A percentile compares a stretch with the other conserved stretches of the same genome.
These are phyloP conservation scores for Colletotrichum musae DNA, from an alignment of 2,329 filamentous ascomycete species.

Conservation along the genomic window DNA sequence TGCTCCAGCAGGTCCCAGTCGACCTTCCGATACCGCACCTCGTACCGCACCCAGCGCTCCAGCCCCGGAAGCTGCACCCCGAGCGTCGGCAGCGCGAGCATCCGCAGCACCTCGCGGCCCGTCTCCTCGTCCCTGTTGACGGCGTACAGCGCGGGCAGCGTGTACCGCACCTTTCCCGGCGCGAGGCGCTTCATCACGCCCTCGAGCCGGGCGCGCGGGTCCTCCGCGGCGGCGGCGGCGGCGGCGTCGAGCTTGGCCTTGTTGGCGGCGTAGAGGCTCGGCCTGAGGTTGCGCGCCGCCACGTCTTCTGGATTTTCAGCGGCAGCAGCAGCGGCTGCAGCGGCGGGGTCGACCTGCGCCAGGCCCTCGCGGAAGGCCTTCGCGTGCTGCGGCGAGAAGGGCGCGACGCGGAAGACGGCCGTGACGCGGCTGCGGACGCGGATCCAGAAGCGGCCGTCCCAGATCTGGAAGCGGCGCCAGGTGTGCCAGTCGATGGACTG, in stretches of 20 bases:
- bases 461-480: slow-evolving; percentile 58
- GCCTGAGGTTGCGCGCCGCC: neutral
- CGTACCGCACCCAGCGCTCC: slow-evolving; percentile 64
- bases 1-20: slow-evolving; percentile 56
- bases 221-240: slow-evolving; percentile 16
- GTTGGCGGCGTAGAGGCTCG: neutral
- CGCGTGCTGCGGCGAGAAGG: slow-evolving; percentile 60
- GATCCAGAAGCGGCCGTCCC: slow-evolving; percentile 76
- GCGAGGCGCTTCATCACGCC: slow-evolving; percentile 63
- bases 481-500: slow-evolving; percentile 45
- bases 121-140: slow-evolving; percentile 48
- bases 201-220: slow-evolving; percentile 53
- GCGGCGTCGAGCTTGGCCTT: neutral
- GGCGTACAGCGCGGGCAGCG: slow-evolving; percentile 69
- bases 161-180: slow-evolving; percentile 69
- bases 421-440: slow-evolving; percentile 60
- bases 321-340: neutral
- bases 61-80: slow-evolving; percentile 62
- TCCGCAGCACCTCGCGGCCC: slow-evolving; percentile 49
- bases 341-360: slow-evolving; percentile 33
- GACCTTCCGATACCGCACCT: slow-evolving; percentile 65
- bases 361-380: slow-evolving; percentile 65
- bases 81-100: slow-evolving; percentile 69
- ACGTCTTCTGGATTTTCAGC: neutral
- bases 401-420: slow-evolving; percentile 59